These are phyloP conservation scores for Nasturtium officinale DNA, from an alignment of 345 rosid genomes.

Conservation along the genomic window DNA sequence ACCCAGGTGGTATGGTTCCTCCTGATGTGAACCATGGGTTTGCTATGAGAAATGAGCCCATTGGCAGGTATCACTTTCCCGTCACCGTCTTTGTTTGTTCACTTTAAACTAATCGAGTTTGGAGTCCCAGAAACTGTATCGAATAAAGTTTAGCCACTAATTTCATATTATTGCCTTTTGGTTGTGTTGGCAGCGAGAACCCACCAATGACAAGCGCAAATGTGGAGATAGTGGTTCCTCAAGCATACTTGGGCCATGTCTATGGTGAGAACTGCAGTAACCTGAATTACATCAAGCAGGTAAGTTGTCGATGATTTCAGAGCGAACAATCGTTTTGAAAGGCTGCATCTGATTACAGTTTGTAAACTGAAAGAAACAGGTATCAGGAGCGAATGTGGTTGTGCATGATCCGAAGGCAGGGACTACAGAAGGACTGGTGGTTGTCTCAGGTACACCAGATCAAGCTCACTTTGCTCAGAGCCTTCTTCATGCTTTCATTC, in stretches of 20 bases:
- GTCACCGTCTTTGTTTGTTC: neutral
- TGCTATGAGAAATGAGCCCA: slow-evolving; percentile 56
- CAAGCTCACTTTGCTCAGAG: slow-evolving; percentile 72
- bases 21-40: slow-evolving; percentile 57
- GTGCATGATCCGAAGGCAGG: slow-evolving; percentile 71
- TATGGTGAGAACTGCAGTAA: slow-evolving; percentile 69
- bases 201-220: slow-evolving; percentile 49
- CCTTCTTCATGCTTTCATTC: slow-evolving; percentile 73
- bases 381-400: slow-evolving; percentile 72
- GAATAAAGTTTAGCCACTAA: slow-evolving; percentile 1
- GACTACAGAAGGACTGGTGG: slow-evolving; percentile 59
- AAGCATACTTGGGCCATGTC: slow-evolving; percentile 56
- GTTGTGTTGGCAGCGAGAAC: slow-evolving; percentile 50
- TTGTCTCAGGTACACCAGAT: slow-evolving; percentile 64
- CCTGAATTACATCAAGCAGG: slow-evolving; percentile 69
- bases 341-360: slow-evolving; percentile 18
- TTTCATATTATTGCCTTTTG: neutral
- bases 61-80: slow-evolving; percentile 50
- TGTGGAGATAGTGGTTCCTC: slow-evolving; percentile 72
- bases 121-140: neutral
- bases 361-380: slow-evolving; percentile 44
- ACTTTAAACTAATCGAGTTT: neutral
- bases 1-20: slow-evolving; percentile 56
- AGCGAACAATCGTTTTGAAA: neutral
- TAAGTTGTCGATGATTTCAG: slow-evolving; percentile 25